Percentiles rank a stretch among this genome's conserved stretches.
Evolutionary conservation across 1,139 yeast genomes (phyloP).

Genomic region (Zygosaccharomyces sapae): DNA sequence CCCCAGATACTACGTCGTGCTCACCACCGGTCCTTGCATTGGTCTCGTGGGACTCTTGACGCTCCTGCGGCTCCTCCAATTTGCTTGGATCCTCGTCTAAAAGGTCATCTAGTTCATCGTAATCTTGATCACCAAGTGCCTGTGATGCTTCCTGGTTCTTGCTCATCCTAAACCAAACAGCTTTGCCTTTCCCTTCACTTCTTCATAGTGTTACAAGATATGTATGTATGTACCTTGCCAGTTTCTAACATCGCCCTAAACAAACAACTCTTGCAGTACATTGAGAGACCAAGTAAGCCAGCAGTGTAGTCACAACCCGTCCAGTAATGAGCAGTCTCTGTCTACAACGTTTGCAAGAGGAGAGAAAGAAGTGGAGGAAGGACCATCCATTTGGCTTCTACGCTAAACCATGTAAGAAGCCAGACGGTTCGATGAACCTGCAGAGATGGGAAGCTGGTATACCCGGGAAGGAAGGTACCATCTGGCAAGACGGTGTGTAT

Average conservation of each 20-base stretch:
- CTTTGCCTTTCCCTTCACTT: background rate
- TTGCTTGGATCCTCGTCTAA: conserved; percentile 77
- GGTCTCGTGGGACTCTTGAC: conserved; percentile 6
- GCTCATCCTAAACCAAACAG: background rate
- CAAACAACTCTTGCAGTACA: background rate
- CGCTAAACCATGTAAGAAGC: conserved; percentile 77
- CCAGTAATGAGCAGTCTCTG: conserved; percentile 47
- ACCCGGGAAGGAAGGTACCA: conserved; percentile 83
- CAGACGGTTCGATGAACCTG: conserved; percentile 80
- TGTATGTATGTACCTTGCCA: background rate
- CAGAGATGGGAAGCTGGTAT: conserved; percentile 92
- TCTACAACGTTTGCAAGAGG: conserved; percentile 78
- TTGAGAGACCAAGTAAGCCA: background rate
- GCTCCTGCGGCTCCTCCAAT: conserved; percentile 23
- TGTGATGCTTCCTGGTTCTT: background rate
- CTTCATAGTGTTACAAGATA: background rate
- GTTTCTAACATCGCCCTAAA: conserved; percentile 1
- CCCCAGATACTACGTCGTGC: conserved; percentile 9
- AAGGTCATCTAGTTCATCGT: conserved; percentile 71
- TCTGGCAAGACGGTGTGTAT: conserved; percentile 80
- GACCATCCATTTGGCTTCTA: conserved; percentile 97
- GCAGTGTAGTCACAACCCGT: background rate
- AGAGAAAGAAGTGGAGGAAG: conserved; percentile 94
- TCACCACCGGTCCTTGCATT: conserved; percentile 4
- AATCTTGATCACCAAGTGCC: conserved; percentile 46